phyloP scores from a whole-genome alignment of 2,329 filamentous ascomycete species.

The Akanthomyces muscarius region DNA sequence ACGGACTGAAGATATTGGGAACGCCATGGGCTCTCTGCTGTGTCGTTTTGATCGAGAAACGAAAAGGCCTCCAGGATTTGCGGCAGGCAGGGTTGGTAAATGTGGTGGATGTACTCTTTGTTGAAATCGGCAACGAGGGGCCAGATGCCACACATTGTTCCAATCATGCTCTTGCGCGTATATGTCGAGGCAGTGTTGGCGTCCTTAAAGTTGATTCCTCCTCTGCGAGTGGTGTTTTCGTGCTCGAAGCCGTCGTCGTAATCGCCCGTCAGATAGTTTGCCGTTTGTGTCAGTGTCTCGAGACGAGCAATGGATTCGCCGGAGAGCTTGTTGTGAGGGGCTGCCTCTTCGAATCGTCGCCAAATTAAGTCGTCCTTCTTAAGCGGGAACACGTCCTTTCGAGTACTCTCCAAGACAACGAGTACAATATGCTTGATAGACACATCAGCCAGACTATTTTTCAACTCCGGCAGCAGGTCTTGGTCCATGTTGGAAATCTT shows the following conservation, averaged over 20 bases:
- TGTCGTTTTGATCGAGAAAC: constrained; percentile 17
- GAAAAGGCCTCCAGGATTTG: constrained; percentile 29
- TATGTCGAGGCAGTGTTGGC: constrained; percentile 40
- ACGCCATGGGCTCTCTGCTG: constrained; percentile 29
- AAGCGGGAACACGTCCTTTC: constrained; percentile 43
- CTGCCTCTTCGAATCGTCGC: constrained; percentile 31
- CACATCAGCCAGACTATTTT: constrained; percentile 26
- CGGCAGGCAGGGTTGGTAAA: constrained; percentile 42
- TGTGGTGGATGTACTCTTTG: constrained; percentile 36
- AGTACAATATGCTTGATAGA: constrained; percentile 41
- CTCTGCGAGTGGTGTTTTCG: constrained; percentile 19
- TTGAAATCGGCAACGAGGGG: constrained; percentile 42
- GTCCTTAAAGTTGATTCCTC: constrained; percentile 39
- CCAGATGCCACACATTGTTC: constrained; percentile 37
- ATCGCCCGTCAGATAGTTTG: constrained; percentile 33
- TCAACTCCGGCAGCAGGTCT: constrained; percentile 27
- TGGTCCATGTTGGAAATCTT: constrained; percentile 38
- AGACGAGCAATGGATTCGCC: constrained; percentile 28
- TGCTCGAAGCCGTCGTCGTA: constrained; percentile 33
- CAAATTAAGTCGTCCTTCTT: constrained; percentile 38
- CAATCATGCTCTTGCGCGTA: constrained; percentile 41
- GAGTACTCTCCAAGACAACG: constrained; percentile 41
- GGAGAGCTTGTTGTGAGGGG: constrained; percentile 30
- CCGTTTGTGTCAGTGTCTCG: constrained; percentile 28
- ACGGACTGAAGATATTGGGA: constrained; percentile 32